Evolutionary conservation across 2,329 filamentous ascomycete genomes (phyloP).

Genomic region (Fusarium chaquense): DNA sequence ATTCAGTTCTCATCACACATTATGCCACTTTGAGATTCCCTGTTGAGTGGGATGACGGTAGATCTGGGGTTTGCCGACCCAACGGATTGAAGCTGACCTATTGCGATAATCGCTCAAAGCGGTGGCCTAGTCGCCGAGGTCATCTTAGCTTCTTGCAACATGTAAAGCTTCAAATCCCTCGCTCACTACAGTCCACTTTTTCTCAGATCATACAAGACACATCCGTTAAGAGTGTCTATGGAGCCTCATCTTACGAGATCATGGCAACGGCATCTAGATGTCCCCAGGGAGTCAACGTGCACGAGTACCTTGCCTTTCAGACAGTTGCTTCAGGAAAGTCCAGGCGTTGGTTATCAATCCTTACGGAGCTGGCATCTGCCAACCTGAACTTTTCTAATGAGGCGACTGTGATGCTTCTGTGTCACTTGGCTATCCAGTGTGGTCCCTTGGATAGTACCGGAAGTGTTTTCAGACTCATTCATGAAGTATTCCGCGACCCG

Average conservation of each 20-base stretch:
- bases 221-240: slow-evolving; percentile 42
- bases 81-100: slow-evolving; percentile 42
- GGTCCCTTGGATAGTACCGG: slow-evolving; percentile 58
- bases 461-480: slow-evolving; percentile 56
- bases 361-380: slow-evolving; percentile 64
- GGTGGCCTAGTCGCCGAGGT: slow-evolving; percentile 38
- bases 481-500: slow-evolving; percentile 62
- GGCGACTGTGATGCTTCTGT: slow-evolving; percentile 62
- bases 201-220: slow-evolving; percentile 34
- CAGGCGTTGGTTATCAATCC: slow-evolving; percentile 62
- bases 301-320: slow-evolving; percentile 67
- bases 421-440: slow-evolving; percentile 64
- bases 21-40: slow-evolving; percentile 46
- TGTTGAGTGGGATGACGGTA: slow-evolving; percentile 47
- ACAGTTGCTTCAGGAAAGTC: slow-evolving; percentile 60
- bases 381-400: slow-evolving; percentile 72
- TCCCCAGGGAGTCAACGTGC: slow-evolving; percentile 59
- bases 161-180: slow-evolving; percentile 40
- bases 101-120: slow-evolving; percentile 26
- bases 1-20: slow-evolving; percentile 46
- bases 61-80: slow-evolving; percentile 42
- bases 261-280: slow-evolving; percentile 64
- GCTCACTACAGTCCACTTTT: slow-evolving; percentile 27
- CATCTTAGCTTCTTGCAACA: slow-evolving; percentile 39
- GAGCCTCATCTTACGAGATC: slow-evolving; percentile 66